Evolutionary conservation across 129 eudicot genomes (phyloP).

Genomic region (Oenanthe sinensis): DNA sequence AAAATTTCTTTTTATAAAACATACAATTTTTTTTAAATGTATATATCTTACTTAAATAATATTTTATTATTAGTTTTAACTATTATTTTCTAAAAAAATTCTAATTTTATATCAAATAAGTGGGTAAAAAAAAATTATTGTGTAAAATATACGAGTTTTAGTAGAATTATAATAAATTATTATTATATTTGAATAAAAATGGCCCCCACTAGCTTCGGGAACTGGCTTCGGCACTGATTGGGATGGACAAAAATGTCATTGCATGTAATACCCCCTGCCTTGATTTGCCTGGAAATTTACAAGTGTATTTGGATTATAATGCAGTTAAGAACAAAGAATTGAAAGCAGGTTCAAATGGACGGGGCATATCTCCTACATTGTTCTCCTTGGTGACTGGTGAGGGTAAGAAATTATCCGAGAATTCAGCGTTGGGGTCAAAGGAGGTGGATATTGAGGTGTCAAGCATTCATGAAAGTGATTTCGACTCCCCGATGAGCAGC

Average conservation of each 20-base stretch:
- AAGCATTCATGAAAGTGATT: conserved; percentile 9
- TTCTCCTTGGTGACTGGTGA: neutral
- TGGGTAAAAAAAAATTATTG: too few species aligned
- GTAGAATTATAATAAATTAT: too few species aligned
- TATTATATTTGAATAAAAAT: too few species aligned
- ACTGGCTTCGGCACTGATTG: too few species aligned
- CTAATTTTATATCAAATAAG: too few species aligned
- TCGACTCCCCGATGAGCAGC: conserved; percentile 17
- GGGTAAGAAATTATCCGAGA: conserved; percentile 2
- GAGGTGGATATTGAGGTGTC: conserved; percentile 12
- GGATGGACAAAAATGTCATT: neutral
- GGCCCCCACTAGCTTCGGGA: too few species aligned
- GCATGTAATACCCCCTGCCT: neutral
- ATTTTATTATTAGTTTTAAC: too few species aligned
- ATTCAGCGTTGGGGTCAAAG: conserved; percentile 5
- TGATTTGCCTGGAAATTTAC: neutral
- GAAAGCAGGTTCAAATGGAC: conserved; percentile 14
- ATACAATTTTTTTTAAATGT: too few species aligned
- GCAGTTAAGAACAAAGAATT: conserved; percentile 20
- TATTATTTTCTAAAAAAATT: too few species aligned
- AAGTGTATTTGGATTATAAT: neutral
- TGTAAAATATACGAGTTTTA: too few species aligned
- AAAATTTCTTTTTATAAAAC: too few species aligned
- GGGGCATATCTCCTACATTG: conserved; percentile 7
- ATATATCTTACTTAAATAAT: too few species aligned